Evolutionary conservation across 495 filamentous ascomycete genomes (phyloP).

Genomic region (Penicillium malachiteum): DNA sequence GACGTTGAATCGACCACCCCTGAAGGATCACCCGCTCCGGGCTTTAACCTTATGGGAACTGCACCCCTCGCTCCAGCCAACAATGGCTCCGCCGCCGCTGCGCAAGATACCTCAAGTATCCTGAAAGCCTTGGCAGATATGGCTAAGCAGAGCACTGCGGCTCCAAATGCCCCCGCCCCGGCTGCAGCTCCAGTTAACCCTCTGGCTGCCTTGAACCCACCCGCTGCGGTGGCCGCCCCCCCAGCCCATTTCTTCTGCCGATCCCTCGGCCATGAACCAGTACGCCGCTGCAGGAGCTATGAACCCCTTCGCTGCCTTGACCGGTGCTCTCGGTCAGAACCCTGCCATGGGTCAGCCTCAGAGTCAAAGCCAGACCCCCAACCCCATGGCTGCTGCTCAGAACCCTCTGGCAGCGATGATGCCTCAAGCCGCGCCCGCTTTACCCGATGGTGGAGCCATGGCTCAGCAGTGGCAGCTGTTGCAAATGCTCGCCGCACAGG

Average conservation of each 20-base stretch:
- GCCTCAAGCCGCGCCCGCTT: constrained; percentile 37
- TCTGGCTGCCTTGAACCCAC: constrained; percentile 53
- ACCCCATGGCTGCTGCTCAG: constrained; percentile 37
- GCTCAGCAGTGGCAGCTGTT: constrained; percentile 64
- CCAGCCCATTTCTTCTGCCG: constrained; percentile 45
- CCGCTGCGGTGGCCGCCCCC: constrained; percentile 44
- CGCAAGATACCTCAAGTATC: constrained; percentile 67
- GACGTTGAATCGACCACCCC: constrained; percentile 75
- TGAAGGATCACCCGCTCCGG: constrained; percentile 70
- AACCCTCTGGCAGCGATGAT: constrained; percentile 51
- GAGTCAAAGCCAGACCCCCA: constrained; percentile 42
- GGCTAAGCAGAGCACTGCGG: constrained; percentile 73
- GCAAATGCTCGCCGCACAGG: constrained; percentile 57
- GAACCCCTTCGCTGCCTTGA: constrained; percentile 48
- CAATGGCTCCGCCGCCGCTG: constrained; percentile 29
- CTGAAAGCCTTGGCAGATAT: constrained; percentile 82
- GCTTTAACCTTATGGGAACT: constrained; percentile 37
- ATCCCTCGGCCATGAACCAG: constrained; percentile 57
- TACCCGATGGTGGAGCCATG: constrained; percentile 40
- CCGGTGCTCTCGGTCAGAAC: constrained; percentile 37
- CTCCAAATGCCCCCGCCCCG: constrained; percentile 53
- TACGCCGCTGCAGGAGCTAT: constrained; percentile 51
- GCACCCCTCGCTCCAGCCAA: constrained; percentile 43
- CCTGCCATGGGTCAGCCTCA: constrained; percentile 49
- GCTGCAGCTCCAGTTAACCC: constrained; percentile 51